Evolutionary conservation across 2,329 filamentous ascomycete species (phyloP).

Genomic region (Diaporthe destruens): DNA sequence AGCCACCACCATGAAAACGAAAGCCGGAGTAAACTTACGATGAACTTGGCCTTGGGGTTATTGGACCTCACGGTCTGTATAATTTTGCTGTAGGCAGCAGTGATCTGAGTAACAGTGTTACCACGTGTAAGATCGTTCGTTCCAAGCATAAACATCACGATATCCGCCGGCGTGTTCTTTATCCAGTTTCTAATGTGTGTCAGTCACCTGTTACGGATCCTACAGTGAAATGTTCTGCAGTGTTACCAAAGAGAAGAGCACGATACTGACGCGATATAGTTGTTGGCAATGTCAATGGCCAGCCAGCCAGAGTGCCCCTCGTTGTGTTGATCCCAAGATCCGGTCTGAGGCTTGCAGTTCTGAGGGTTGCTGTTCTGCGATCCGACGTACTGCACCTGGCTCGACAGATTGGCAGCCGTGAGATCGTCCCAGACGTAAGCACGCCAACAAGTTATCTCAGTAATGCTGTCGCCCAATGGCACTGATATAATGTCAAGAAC

Average conservation of each 20-base stretch:
- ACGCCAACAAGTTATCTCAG: constrained; percentile 61
- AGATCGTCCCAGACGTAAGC: constrained; percentile 57
- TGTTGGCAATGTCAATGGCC: constrained; percentile 58
- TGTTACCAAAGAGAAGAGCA: too few species aligned
- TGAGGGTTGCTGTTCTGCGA: constrained; percentile 54
- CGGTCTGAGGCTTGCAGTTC: constrained; percentile 51
- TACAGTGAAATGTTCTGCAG: too few species aligned
- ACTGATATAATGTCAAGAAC: constrained; percentile 45
- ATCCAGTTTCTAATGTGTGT: constrained; percentile 50
- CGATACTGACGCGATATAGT: constrained; percentile 48
- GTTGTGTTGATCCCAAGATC: constrained; percentile 46
- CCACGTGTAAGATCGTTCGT: constrained; percentile 57
- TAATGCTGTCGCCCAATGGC: constrained; percentile 60
- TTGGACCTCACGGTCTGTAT: constrained; percentile 54
- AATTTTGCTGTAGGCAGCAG: constrained; percentile 56
- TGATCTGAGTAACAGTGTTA: constrained; percentile 50
- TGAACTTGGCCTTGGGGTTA: constrained; percentile 56
- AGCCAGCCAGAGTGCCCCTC: constrained; percentile 60
- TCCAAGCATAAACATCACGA: constrained; percentile 61
- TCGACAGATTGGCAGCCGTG: constrained; percentile 50
- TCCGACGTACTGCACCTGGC: constrained; percentile 57
- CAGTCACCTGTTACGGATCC: too few species aligned
- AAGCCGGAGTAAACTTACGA: constrained; percentile 49
- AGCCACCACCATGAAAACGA: not conserved
- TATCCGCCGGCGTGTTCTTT: constrained; percentile 52